Conservation (phyloP, 2,329 filamentous ascomycete species). For the Exophiala sp. region DNA sequence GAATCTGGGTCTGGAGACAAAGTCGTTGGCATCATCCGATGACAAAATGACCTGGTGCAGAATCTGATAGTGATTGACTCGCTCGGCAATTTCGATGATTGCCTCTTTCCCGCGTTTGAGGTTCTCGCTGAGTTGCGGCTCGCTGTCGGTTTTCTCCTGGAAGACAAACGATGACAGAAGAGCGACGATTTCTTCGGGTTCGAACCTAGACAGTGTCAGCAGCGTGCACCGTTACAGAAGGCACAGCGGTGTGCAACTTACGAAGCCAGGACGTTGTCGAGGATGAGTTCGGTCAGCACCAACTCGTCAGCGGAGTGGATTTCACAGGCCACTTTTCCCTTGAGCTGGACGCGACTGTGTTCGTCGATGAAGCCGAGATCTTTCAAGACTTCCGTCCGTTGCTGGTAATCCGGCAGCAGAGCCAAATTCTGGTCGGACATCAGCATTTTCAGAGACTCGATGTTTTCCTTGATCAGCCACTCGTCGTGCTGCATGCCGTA, state of each 20-base stretch:
- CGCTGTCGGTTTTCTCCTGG: slow-evolving; percentile 85
- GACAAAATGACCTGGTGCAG: slow-evolving; percentile 87
- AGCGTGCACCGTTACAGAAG: neutral
- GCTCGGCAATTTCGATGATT: slow-evolving; percentile 85
- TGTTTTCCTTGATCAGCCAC: slow-evolving; percentile 93
- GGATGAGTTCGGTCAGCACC: slow-evolving; percentile 88
- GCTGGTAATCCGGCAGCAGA: slow-evolving; percentile 91
- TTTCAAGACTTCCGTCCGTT: slow-evolving; percentile 83
- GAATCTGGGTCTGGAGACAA: slow-evolving; percentile 78
- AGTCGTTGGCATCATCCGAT: slow-evolving; percentile 86
- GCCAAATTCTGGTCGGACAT: slow-evolving; percentile 97
- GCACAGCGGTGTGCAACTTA: slow-evolving; percentile 56
- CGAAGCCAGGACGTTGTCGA: slow-evolving; percentile 92
- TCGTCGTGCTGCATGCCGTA: slow-evolving; percentile 95
- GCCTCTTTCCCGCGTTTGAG: slow-evolving; percentile 76
- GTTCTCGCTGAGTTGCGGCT: slow-evolving; percentile 72
- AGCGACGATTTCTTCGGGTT: slow-evolving; percentile 79
- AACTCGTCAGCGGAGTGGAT: slow-evolving; percentile 96
- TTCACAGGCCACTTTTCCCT: slow-evolving; percentile 97
- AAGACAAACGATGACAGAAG: slow-evolving; percentile 93
- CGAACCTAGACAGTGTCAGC: slow-evolving; percentile 9
- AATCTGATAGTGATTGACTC: slow-evolving; percentile 84
- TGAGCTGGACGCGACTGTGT: slow-evolving; percentile 80
- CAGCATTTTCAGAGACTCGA: slow-evolving; percentile 74
- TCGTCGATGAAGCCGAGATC: slow-evolving; percentile 90